A percentile compares a stretch with the other conserved stretches of the same genome.
These are phyloP conservation scores for Piloderma croceum DNA, from an alignment of 768 basidiomycete genomes.

Conservation along the genomic window DNA sequence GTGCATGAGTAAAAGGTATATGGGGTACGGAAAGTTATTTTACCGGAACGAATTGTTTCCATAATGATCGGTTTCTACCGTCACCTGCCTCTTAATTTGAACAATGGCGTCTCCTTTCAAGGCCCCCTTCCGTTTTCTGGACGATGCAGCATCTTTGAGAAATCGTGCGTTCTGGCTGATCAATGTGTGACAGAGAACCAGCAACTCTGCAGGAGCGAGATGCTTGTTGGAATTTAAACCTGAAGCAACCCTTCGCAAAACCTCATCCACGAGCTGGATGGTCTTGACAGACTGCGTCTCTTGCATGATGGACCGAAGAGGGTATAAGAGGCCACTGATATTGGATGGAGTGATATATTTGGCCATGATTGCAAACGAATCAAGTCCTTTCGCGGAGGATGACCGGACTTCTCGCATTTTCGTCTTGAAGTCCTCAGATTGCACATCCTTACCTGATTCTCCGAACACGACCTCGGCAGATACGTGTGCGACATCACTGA, in stretches of 20 bases:
- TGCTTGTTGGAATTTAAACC: conserved; percentile 82
- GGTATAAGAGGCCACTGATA: conserved; percentile 70
- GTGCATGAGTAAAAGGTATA: background rate
- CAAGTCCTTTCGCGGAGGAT: conserved; percentile 77
- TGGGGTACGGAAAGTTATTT: too few relatives aligned
- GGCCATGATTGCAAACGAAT: conserved; percentile 79
- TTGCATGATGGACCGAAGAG: conserved; percentile 78
- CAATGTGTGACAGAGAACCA: conserved; percentile 82
- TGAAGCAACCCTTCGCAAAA: conserved; percentile 72
- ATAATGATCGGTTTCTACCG: conserved; percentile 60
- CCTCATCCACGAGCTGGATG: conserved; percentile 83
- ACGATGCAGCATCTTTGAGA: conserved; percentile 52
- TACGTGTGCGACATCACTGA: conserved; percentile 73
- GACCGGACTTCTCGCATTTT: conserved; percentile 88
- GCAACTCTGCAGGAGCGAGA: conserved; percentile 61
- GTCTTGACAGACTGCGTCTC: conserved; percentile 77
- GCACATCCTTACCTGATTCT: conserved; percentile 84
- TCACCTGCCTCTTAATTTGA: conserved; percentile 65
- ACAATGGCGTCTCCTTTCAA: conserved; percentile 60
- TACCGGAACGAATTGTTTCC: conserved; percentile 85
- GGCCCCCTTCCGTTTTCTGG: conserved; percentile 29
- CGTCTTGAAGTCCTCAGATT: conserved; percentile 87
- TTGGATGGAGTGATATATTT: conserved; percentile 70
- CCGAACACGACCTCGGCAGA: conserved; percentile 91
- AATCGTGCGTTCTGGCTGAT: conserved; percentile 89